A percentile compares a stretch with the other conserved stretches of the same genome.
Conservation (phyloP, 768 basidiomycete species). For the Boletellus ananas region DNA sequence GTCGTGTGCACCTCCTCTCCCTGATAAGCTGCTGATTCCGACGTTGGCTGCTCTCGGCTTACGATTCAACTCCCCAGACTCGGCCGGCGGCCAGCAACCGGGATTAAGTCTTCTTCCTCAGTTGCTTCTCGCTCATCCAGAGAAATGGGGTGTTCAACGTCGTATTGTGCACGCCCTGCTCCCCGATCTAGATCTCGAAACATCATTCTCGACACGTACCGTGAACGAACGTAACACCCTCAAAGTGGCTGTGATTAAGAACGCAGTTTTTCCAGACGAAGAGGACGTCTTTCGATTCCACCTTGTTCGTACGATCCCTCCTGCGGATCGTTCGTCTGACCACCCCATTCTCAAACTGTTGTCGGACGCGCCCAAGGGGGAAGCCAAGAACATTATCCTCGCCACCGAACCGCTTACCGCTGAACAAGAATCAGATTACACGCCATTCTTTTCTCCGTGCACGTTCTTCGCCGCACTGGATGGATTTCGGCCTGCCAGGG, state of each 20-base stretch:
- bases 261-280: slow-evolving; percentile 50
- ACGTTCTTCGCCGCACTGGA: slow-evolving; percentile 56
- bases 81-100: neutral
- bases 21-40: slow-evolving; percentile 17
- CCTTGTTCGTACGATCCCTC: slow-evolving; percentile 29
- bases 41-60: slow-evolving; percentile 28
- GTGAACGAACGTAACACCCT: slow-evolving; percentile 37
- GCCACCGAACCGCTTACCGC: slow-evolving; percentile 46
- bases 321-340: slow-evolving; percentile 18
- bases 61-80: slow-evolving; percentile 3
- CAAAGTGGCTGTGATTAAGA: slow-evolving; percentile 19
- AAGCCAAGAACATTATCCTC: slow-evolving; percentile 53
- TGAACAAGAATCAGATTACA: slow-evolving; percentile 37
- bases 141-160: slow-evolving; percentile 17
- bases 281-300: slow-evolving; percentile 73
- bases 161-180: slow-evolving; percentile 17
- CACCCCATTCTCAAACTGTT: slow-evolving; percentile 19
- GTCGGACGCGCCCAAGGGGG: slow-evolving; percentile 33
- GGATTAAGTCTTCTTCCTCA: slow-evolving; percentile 21
- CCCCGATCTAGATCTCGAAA: slow-evolving; percentile 15
- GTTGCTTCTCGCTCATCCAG: slow-evolving; percentile 27
- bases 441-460: slow-evolving; percentile 69
- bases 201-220: slow-evolving; percentile 50
- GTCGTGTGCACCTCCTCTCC: slow-evolving; percentile 28
- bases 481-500: slow-evolving; percentile 21